Conservation (phyloP, 176 grass and related monocot genomes). For the Stipa capillata region DNA sequence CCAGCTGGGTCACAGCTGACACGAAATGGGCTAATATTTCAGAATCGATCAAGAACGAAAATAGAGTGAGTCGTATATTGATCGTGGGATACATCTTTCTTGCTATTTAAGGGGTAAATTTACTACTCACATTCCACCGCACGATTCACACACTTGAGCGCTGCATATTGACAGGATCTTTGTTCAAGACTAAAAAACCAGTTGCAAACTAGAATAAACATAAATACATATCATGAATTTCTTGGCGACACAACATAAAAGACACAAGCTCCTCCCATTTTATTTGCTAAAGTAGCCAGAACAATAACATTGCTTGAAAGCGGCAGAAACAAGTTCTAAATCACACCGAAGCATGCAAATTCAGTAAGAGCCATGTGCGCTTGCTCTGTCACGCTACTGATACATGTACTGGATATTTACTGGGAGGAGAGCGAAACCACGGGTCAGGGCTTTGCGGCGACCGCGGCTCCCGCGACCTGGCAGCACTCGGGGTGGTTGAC, state of each 20-base stretch:
- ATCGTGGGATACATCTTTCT: too few relatives aligned
- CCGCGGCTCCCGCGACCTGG: not conserved
- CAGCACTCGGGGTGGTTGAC: constrained; percentile 13
- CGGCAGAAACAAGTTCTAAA: not conserved
- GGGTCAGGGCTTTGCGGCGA: not conserved
- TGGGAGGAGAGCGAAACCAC: not conserved
- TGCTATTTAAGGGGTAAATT: too few relatives aligned
- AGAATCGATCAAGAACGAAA: too few relatives aligned
- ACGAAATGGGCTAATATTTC: too few relatives aligned
- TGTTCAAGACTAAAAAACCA: not conserved
- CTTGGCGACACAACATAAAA: not conserved
- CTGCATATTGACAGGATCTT: not conserved
- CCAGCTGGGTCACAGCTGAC: too few relatives aligned
- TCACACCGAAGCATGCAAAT: not conserved
- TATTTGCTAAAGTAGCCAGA: not conserved
- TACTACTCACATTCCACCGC: too few relatives aligned
- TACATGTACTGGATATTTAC: not conserved
- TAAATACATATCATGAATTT: too few relatives aligned
- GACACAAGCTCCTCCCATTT: not conserved
- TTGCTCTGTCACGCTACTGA: not conserved
- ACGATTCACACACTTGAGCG: not conserved
- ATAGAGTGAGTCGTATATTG: too few relatives aligned
- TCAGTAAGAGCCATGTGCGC: not conserved
- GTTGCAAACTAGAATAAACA: not conserved
- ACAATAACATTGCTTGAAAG: not conserved